A percentile compares a stretch with the other conserved stretches of the same genome.
phyloP scores from a whole-genome alignment of 75 land plant species.

The Adiantum capillusveneris region DNA sequence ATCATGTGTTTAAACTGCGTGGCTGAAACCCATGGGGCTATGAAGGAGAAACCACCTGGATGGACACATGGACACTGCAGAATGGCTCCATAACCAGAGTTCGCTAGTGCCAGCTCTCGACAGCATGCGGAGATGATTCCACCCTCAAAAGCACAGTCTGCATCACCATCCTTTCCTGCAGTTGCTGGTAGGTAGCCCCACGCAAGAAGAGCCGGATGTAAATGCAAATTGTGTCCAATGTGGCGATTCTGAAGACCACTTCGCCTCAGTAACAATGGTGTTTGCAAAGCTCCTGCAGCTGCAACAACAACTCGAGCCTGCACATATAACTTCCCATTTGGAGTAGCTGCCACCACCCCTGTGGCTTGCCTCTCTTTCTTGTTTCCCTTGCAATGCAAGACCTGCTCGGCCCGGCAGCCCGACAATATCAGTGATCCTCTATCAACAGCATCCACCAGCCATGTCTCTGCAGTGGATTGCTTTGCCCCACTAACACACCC shows the following conservation, averaged over 20 bases:
- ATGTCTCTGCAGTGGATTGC: conserved; percentile 57
- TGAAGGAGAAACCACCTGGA: conserved; percentile 33
- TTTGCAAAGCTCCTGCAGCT: conserved; percentile 25
- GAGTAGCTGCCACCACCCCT: conserved; percentile 19
- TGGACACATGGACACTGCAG: conserved; percentile 13
- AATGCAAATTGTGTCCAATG: conserved; percentile 22
- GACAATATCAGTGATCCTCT: conserved; percentile 56
- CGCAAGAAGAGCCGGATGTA: conserved; percentile 12
- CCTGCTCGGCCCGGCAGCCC: background rate
- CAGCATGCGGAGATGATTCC: conserved; percentile 26
- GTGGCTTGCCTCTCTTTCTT: conserved; percentile 11
- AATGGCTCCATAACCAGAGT: conserved; percentile 13
- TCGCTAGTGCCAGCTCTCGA: background rate
- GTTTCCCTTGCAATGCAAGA: background rate
- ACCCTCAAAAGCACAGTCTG: conserved; percentile 21
- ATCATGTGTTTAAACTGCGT: conserved; percentile 47
- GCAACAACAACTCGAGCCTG: conserved; percentile 23
- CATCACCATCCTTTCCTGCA: conserved; percentile 6
- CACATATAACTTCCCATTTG: conserved; percentile 10
- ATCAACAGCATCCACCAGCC: conserved; percentile 67
- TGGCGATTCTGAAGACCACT: conserved; percentile 29
- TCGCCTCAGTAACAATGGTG: conserved; percentile 24
- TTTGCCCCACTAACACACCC: conserved; percentile 69
- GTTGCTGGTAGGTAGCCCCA: conserved; percentile 26
- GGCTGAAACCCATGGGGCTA: conserved; percentile 68